Base-by-base conservation (phyloP, 2,329 filamentous ascomycete genomes). In the Xylaria sp. region DNA sequence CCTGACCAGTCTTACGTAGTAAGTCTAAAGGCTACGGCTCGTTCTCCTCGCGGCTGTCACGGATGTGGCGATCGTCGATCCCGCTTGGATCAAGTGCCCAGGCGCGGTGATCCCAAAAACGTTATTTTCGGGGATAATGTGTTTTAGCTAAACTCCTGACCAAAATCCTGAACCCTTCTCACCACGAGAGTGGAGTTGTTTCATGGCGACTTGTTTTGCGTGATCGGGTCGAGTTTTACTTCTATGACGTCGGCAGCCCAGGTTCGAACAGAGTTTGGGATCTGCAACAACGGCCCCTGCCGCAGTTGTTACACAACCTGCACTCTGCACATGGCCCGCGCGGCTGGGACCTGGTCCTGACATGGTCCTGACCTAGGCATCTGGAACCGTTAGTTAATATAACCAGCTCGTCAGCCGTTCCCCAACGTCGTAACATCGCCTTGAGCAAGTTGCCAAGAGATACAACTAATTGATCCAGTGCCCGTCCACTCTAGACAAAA, bases 141-240 rank as follows among this genome's bases (percentile, higher is more conserved):
- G 29, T 63, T n/a, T 32, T n/a, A 18, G 35, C n/a, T 21, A 60
- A 64, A 60, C 65, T 29, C 57, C 66, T 68, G 66, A 68, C 66
- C 23, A 32, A 10, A 29, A 21, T 48, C 25, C 35, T 58, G 55
- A 8, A n/a, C 32, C 27, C 35, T 50, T 40, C 58, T 25, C 35
- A 57, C 54, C 32, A n/a, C 40, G 40, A 16, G 40, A 59, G 42
- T 50, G 42, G 50, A 32, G n/a, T 27, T n/a, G 18, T 23, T 55
- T 32, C 21, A 44, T 48, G 42, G 23, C 58, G 40, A 27, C 40
- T 58, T 60, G 13, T 25, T 54, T 42, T 54, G 65, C 44, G n/a
- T 64, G n/a, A 21, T 48, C 59, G 18, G n/a, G 35, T 32, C 29
- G 23, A 23, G 51, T 53, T 44, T 63, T n/a, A 27, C 44, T 53